These are phyloP conservation scores for Claviceps quebecensis DNA, from an alignment of 2,329 filamentous ascomycete genomes.

Conservation along the genomic window DNA sequence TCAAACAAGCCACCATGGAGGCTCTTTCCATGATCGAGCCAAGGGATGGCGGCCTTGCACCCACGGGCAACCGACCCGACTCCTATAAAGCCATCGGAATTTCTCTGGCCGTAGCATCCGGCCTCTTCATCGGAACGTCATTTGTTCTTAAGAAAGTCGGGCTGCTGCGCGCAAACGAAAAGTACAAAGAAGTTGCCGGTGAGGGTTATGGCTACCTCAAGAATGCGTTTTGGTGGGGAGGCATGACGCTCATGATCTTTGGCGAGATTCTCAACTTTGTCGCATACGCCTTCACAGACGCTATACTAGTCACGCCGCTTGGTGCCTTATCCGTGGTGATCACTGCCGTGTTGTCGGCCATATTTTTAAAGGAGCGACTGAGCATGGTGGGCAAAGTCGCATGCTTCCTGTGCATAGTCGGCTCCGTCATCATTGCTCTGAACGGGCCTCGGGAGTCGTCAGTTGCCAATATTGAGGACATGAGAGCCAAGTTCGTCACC, in stretches of 20 bases:
- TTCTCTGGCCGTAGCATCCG: conserved; percentile 70
- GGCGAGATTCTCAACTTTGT: conserved; percentile 96
- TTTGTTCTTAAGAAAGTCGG: conserved; percentile 95
- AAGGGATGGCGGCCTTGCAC: neutral
- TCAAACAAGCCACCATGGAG: neutral
- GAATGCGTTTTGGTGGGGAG: conserved; percentile 87
- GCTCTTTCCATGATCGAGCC: neutral
- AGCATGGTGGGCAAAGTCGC: conserved; percentile 94
- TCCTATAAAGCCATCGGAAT: conserved; percentile 80
- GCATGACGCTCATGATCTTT: conserved; percentile 94
- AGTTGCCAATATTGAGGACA: conserved; percentile 77
- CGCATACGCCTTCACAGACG: conserved; percentile 92
- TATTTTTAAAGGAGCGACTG: conserved; percentile 88
- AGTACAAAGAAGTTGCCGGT: conserved; percentile 90
- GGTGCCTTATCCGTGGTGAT: conserved; percentile 88
- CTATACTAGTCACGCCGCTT: conserved; percentile 84
- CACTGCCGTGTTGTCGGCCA: conserved; percentile 77
- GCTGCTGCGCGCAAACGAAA: conserved; percentile 80
- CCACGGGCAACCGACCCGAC: neutral
- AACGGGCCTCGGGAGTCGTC: conserved; percentile 82
- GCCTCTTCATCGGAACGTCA: conserved; percentile 82
- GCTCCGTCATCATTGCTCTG: conserved; percentile 84
- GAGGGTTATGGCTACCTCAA: conserved; percentile 97
- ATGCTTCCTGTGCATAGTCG: conserved; percentile 89
- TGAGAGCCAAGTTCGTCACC: conserved; percentile 74